A percentile compares a stretch with the other conserved stretches of the same genome.
phyloP scores from a whole-genome alignment of 1,284 basidiomycete genomes.

The Flammula alnicola region DNA sequence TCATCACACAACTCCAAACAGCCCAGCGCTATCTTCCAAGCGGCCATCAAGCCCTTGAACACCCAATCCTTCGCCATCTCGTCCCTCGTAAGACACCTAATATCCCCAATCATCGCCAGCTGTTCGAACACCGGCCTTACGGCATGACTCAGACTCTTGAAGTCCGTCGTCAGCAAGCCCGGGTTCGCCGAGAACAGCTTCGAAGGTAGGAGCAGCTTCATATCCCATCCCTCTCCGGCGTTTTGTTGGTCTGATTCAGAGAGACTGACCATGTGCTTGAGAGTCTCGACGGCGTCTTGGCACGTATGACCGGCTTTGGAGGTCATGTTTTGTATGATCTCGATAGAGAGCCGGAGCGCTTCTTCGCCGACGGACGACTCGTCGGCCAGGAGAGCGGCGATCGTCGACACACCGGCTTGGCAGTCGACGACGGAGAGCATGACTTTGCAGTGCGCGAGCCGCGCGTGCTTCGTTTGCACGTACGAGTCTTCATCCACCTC shows the following conservation, averaged over 20 bases:
- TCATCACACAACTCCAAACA: constrained; percentile 45
- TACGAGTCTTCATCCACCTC: constrained; percentile 37
- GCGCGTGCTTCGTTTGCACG: constrained; percentile 32
- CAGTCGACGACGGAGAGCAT: constrained; percentile 59
- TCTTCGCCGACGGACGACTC: constrained; percentile 42
- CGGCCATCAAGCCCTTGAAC: constrained; percentile 53
- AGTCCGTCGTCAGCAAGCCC: constrained; percentile 64
- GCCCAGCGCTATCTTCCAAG: constrained; percentile 59
- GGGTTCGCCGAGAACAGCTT: constrained; percentile 43
- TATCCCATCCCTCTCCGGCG: constrained; percentile 44
- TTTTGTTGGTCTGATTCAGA: constrained; percentile 29
- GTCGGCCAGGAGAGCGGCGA: constrained; percentile 56
- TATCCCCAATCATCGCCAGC: constrained; percentile 52
- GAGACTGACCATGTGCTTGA: constrained; percentile 54
- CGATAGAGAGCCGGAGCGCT: constrained; percentile 45
- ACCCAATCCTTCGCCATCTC: constrained; percentile 61
- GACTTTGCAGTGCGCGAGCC: constrained; percentile 53
- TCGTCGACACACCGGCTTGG: constrained; percentile 60
- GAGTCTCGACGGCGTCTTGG: constrained; percentile 55
- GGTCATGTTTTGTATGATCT: constrained; percentile 58
- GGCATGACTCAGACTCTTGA: constrained; percentile 45
- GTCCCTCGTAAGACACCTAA: constrained; percentile 56
- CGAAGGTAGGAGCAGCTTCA: constrained; percentile 52
- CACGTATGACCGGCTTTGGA: constrained; percentile 53
- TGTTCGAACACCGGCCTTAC: constrained; percentile 58